Evolutionary conservation across 1,139 yeast species (phyloP), one percentile per base, ranked within the genome.

Genomic region (Hyphopichia pseudoburtonii): DNA sequence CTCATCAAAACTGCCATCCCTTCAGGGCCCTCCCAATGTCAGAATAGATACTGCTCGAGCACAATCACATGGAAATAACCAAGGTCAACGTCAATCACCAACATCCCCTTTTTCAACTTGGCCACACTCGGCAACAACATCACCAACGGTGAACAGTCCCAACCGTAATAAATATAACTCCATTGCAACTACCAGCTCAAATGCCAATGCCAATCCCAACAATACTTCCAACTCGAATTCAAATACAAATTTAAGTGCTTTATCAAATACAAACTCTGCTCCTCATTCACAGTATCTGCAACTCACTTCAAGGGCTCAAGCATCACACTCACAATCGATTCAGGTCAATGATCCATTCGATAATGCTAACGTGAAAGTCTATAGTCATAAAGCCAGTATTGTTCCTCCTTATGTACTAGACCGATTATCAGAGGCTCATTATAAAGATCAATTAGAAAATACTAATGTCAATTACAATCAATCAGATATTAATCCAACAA

Each of bases 361-460:
- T 19, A 43, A 60, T 30, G 38, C 68, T 8, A 52, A 52, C 24
- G 50, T 66, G 19, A 57, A 53, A 28, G 48, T 64, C 10, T 72
- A 72, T 49, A 56, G 59, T 37, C 73, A 69, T 40, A 53, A 53
- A 36, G 64, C 76, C 16, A 66, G 64, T 37, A 59, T 64, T 31
- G 61, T 68, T 4, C 87, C 87, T 0, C 78, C 81, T 0, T 81
- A 76, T 54, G 86, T 78, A 0, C 56, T 81, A 28, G 83, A 79
- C 43, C 66, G 76, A 25, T 54, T 80, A 14, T 64, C 80, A 0
- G 70, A 66, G 48, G 73, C 68, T 2, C 71, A 71, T 47, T 61
- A 59, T 48, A 62, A 58, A 43, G 73, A 66, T 24, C 70, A 66
- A 46, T 48, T 64, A 26, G 52, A 52, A 40, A 64, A 65, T 44